phyloP scores from a whole-genome alignment of 257 asterid genomes.

The Solanum paucissectum region DNA sequence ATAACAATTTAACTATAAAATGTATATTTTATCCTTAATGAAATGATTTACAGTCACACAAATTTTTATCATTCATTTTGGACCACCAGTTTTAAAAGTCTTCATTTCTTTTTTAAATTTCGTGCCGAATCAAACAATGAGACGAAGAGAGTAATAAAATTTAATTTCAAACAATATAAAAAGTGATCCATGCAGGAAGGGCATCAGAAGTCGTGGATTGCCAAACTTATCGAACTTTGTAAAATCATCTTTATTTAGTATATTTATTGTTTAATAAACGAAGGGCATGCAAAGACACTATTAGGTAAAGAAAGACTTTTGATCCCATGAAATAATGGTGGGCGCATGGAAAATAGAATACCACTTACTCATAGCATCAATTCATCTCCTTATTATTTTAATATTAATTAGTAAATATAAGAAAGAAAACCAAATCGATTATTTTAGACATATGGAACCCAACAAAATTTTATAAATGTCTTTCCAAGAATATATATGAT shows the following conservation, averaged over 20 bases:
- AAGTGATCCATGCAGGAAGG: neutral
- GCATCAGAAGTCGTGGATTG: slow-evolving; percentile 10
- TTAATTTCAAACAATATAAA: neutral
- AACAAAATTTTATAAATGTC: neutral
- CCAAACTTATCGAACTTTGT: slow-evolving; percentile 16
- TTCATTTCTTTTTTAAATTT: too few species aligned
- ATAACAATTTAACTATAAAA: too few species aligned
- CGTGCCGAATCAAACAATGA: too few species aligned
- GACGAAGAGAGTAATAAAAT: neutral
- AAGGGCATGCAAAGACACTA: neutral
- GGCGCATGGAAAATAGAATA: slow-evolving; percentile 5
- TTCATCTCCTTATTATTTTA: neutral
- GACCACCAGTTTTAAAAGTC: too few species aligned
- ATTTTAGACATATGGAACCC: slow-evolving; percentile 4
- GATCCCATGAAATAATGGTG: slow-evolving; percentile 10
- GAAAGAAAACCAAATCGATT: neutral
- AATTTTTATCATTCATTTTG: too few species aligned
- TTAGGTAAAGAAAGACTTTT: slow-evolving; percentile 1
- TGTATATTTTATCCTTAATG: too few species aligned
- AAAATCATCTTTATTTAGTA: neutral
- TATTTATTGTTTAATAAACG: neutral
- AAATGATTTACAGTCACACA: too few species aligned
- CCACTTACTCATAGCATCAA: slow-evolving; percentile 4
- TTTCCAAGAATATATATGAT: neutral
- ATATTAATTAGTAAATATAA: neutral